A percentile compares a stretch with the other conserved stretches of the same genome.
Conservation (phyloP, 116 monocot genomes). For the Papilionanthe hybrid region DNA sequence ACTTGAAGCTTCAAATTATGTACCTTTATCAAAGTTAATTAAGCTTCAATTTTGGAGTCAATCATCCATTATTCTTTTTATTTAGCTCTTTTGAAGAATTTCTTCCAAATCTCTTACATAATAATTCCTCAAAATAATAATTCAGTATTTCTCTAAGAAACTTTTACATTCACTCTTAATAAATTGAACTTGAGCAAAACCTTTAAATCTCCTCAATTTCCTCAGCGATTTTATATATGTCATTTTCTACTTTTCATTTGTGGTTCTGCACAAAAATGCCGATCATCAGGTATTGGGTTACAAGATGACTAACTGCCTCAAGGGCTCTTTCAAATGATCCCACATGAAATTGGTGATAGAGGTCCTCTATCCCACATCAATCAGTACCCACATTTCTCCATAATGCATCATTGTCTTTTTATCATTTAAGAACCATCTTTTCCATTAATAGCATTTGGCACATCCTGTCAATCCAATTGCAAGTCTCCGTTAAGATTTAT, state of each 20-base stretch:
- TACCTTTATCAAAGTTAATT: background rate
- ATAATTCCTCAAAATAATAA: no score
- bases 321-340: background rate
- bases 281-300: no score
- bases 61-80: background rate
- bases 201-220: no score
- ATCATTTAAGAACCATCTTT: background rate
- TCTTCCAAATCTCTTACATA: no score
- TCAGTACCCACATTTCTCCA: background rate
- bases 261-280: no score
- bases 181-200: no score
- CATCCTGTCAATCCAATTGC: background rate
- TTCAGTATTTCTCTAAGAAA: no score
- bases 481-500: no score
- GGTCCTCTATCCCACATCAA: background rate
- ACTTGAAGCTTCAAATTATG: background rate
- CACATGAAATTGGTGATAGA: background rate
- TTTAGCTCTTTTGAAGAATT: no score
- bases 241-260: no score
- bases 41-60: background rate
- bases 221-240: no score
- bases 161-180: no score
- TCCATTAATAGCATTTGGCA: background rate
- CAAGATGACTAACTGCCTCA: background rate
- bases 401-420: background rate